Evolutionary conservation across 2,329 filamentous ascomycete genomes (phyloP).

Genomic region (Coniella vitis): DNA sequence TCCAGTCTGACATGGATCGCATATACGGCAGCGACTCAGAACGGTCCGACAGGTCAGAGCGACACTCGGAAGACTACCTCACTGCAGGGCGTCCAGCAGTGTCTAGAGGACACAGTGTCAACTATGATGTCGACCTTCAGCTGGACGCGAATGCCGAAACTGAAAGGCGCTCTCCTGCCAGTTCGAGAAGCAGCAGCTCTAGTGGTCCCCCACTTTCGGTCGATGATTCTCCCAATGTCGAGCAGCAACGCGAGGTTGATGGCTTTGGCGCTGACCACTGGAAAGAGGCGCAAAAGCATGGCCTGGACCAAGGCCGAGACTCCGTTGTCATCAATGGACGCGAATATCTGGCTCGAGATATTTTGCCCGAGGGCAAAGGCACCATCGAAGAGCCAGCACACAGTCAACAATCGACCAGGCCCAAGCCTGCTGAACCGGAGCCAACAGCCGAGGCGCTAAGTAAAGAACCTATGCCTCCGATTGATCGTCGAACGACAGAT

Average conservation of each 20-base stretch:
- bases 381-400: conserved; percentile 42
- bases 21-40: conserved; percentile 49
- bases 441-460: conserved; percentile 41
- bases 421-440: conserved; percentile 23
- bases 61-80: conserved; percentile 6
- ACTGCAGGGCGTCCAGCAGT: conserved; percentile 1
- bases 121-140: conserved; percentile 62
- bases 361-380: conserved; percentile 58
- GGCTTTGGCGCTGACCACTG: conserved; percentile 74
- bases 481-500: conserved; percentile 56
- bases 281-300: conserved; percentile 56
- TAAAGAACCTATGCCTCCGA: conserved; percentile 32
- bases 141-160: conserved; percentile 20
- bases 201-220: conserved; percentile 47
- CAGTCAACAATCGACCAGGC: conserved; percentile 4
- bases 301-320: conserved; percentile 60
- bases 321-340: conserved; percentile 59
- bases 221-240: conserved; percentile 38
- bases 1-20: conserved; percentile 53
- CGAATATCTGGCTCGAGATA: conserved; percentile 63
- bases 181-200: conserved; percentile 27
- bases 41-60: conserved; percentile 2
- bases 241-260: conserved; percentile 68
- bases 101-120: conserved; percentile 57
- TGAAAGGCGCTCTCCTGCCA: conserved; percentile 22